Evolutionary conservation across 352 stramenopile genomes (phyloP).

Genomic region (Thraustotheca clavata): DNA sequence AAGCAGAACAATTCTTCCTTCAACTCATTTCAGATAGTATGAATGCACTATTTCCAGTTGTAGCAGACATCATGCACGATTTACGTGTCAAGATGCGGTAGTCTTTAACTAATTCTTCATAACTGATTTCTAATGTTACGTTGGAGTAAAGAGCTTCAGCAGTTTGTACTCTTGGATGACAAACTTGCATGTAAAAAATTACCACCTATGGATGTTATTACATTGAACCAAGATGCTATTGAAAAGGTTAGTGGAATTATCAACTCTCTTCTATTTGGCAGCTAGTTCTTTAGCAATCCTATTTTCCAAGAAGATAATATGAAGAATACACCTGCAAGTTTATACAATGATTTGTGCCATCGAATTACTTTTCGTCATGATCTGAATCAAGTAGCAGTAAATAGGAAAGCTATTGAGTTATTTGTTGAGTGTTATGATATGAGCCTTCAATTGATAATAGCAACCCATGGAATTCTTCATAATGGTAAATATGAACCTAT

Average conservation of each 20-base stretch:
- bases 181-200: neutral
- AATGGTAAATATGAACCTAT: neutral
- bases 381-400: neutral
- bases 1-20: conserved; percentile 96
- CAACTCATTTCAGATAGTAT: conserved; percentile 94
- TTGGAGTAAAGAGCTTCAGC: neutral
- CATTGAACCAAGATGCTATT: neutral
- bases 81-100: conserved; percentile 12
- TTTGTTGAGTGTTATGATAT: conserved; percentile 14
- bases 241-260: neutral
- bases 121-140: neutral
- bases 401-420: conserved; percentile 4
- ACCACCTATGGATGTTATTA: neutral
- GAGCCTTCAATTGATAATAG: neutral
- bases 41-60: conserved; percentile 81
- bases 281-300: conserved; percentile 16
- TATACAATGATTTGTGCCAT: neutral
- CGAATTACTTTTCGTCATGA: neutral
- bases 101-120: neutral
- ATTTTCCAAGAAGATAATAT: conserved; percentile 15
- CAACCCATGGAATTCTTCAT: neutral
- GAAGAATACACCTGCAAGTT: neutral
- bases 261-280: neutral
- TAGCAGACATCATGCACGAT: conserved; percentile 87
- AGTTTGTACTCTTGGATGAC: neutral